phyloP scores from a whole-genome alignment of 345 rosid species.

The Conringia planisiliqua region DNA sequence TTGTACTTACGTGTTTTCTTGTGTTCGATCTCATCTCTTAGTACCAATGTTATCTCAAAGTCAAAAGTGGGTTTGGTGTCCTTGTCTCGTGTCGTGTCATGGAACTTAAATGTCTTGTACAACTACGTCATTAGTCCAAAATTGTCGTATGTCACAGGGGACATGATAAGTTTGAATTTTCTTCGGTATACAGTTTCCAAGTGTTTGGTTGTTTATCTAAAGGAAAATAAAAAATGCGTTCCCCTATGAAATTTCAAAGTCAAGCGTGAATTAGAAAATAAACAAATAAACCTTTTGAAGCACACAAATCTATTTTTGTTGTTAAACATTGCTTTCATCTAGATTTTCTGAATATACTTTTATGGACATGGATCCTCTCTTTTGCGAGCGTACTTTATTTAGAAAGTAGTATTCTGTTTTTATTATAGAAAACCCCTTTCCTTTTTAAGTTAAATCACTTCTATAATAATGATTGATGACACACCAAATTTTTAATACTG shows the following conservation, averaged over 20 bases:
- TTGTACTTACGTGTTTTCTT: background rate
- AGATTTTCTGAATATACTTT: background rate
- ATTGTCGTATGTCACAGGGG: constrained; percentile 10
- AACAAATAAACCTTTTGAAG: background rate
- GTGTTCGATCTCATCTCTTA: background rate
- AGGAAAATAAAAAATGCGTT: background rate
- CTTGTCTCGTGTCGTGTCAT: background rate
- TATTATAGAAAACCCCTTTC: background rate
- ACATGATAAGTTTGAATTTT: too few species aligned
- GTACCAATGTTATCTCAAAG: background rate
- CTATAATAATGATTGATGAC: background rate
- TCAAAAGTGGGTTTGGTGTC: background rate
- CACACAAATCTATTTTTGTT: background rate
- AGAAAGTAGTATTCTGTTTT: constrained; percentile 16
- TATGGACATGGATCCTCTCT: background rate
- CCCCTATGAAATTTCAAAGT: background rate
- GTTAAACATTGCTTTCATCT: constrained; percentile 13
- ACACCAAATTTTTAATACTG: background rate
- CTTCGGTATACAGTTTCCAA: too few species aligned
- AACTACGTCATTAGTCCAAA: background rate
- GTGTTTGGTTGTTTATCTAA: background rate
- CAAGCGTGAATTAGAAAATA: background rate
- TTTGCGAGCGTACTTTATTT: constrained; percentile 3
- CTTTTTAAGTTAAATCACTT: background rate
- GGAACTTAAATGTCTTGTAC: background rate